Evolutionary conservation across 139 green algal genomes (phyloP).

Genomic region (Coccomyxa sp.): DNA sequence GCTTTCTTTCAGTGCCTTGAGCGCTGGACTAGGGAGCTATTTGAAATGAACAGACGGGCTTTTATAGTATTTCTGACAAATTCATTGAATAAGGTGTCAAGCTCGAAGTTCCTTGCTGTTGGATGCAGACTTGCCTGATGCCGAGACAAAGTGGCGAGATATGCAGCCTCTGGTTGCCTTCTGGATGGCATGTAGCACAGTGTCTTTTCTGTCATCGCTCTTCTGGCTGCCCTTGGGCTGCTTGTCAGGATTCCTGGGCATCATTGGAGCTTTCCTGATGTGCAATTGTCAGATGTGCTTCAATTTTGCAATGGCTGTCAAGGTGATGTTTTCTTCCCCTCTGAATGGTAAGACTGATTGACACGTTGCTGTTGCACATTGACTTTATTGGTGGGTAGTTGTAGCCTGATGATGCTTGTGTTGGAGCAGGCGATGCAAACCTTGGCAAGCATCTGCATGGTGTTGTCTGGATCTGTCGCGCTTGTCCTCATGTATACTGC

Average conservation of each 20-base stretch:
- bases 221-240: neutral
- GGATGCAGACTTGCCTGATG: neutral
- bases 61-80: neutral
- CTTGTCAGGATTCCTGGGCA: neutral
- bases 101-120: neutral
- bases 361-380: neutral
- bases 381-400: neutral
- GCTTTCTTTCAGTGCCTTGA: neutral
- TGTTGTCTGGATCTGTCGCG: neutral
- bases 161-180: neutral
- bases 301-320: neutral
- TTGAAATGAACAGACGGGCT: neutral
- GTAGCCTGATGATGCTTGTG: neutral
- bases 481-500: neutral
- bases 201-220: neutral
- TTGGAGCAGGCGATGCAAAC: neutral
- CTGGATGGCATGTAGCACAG: neutral
- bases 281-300: neutral
- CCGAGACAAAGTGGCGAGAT: neutral
- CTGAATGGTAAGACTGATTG: neutral
- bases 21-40: neutral
- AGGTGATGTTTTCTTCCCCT: neutral
- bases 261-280: neutral
- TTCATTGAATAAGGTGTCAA: too few species aligned
- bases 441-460: neutral